Conservation (phyloP, 306 rosid species). For the Medicago arabica region DNA sequence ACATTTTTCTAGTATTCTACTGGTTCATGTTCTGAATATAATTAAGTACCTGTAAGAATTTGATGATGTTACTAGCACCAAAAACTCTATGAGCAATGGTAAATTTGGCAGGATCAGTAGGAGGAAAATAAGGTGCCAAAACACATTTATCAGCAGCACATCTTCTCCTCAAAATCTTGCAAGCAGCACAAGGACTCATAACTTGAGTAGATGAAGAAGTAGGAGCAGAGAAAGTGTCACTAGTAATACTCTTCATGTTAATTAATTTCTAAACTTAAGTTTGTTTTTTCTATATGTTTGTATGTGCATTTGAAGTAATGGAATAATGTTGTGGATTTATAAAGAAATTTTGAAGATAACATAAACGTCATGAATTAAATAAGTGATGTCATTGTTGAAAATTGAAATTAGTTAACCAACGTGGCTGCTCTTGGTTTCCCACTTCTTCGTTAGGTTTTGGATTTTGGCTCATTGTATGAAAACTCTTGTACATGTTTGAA, state of each 20-base stretch:
- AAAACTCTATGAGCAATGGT: slow-evolving; percentile 96
- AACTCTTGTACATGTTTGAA: slow-evolving; percentile 51
- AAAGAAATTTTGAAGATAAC: slow-evolving; percentile 13
- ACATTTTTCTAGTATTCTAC: too few species aligned
- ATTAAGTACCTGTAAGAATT: slow-evolving; percentile 77
- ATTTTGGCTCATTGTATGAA: slow-evolving; percentile 54
- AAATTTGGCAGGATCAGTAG: slow-evolving; percentile 86
- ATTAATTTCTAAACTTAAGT: background rate
- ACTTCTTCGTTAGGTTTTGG: slow-evolving; percentile 57
- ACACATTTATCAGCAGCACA: slow-evolving; percentile 85
- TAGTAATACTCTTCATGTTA: slow-evolving; percentile 51
- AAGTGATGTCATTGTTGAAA: slow-evolving; percentile 48
- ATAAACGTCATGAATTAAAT: slow-evolving; percentile 28
- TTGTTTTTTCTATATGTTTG: slow-evolving; percentile 11
- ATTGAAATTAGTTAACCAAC: slow-evolving; percentile 35
- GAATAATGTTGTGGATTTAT: slow-evolving; percentile 40
- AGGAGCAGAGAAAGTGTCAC: slow-evolving; percentile 53
- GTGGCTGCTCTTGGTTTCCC: slow-evolving; percentile 51
- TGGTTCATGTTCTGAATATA: too few species aligned
- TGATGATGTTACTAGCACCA: slow-evolving; percentile 96
- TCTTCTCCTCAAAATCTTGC: slow-evolving; percentile 85
- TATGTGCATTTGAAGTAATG: slow-evolving; percentile 10
- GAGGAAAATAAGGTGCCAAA: slow-evolving; percentile 93
- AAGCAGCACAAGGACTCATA: slow-evolving; percentile 90
- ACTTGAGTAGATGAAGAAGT: slow-evolving; percentile 47